phyloP scores from a whole-genome alignment of 768 basidiomycete genomes.

The Kwoniella sp. region DNA sequence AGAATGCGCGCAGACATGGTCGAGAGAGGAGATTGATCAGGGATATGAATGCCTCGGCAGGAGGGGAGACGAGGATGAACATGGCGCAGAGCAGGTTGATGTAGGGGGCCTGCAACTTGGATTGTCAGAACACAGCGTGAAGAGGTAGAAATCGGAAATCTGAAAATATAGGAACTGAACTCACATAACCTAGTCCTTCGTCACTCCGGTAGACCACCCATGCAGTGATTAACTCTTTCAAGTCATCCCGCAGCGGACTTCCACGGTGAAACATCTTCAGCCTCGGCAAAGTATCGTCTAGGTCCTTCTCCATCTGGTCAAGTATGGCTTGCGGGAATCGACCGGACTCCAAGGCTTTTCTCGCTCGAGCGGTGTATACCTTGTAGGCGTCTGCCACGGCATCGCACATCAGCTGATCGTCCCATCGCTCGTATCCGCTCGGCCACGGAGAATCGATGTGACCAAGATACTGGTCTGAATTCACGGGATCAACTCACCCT shows the following conservation, averaged over 20 bases:
- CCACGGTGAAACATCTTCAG: conserved; percentile 43
- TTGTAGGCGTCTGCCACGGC: conserved; percentile 44
- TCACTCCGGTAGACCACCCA: conserved; percentile 55
- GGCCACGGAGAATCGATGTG: not conserved
- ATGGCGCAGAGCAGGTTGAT: conserved; percentile 49
- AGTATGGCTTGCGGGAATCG: conserved; percentile 48
- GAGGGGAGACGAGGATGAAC: conserved; percentile 50
- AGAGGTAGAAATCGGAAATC: not conserved
- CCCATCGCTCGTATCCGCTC: not conserved
- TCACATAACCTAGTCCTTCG: conserved; percentile 53
- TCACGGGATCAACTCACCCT: conserved; percentile 33
- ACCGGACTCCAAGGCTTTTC: conserved; percentile 40
- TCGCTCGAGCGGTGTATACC: conserved; percentile 37
- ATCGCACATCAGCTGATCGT: not conserved
- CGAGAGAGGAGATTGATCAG: conserved; percentile 52
- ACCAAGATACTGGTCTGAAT: too few species aligned
- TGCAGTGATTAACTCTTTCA: conserved; percentile 49
- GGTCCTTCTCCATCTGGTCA: conserved; percentile 45
- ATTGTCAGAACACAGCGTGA: not conserved
- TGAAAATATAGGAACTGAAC: conserved; percentile 24
- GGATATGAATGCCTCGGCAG: conserved; percentile 45
- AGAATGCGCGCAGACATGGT: conserved; percentile 50
- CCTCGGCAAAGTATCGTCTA: conserved; percentile 42
- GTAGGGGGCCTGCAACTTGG: conserved; percentile 47
- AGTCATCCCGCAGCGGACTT: conserved; percentile 50